A percentile compares a stretch with the other conserved stretches of the same genome.
phyloP scores from a whole-genome alignment of 2,329 filamentous ascomycete species.

The Penicillium rolfsii region DNA sequence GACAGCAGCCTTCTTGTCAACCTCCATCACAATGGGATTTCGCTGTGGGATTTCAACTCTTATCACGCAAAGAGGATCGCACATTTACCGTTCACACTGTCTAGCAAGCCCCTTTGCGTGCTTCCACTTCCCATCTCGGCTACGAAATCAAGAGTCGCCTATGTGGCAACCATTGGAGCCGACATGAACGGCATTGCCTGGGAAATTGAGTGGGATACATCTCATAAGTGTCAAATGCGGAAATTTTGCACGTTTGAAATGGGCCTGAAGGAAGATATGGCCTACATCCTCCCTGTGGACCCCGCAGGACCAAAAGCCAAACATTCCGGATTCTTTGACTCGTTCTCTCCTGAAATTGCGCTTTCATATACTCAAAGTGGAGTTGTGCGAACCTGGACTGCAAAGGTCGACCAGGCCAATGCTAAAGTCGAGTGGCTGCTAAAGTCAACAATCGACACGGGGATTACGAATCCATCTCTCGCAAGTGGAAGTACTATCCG shows the following conservation, averaged over 20 bases:
- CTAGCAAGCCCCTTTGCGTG: slow-evolving; percentile 77
- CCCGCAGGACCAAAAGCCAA: slow-evolving; percentile 75
- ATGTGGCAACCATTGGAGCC: slow-evolving; percentile 81
- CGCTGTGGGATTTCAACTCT: slow-evolving; percentile 76
- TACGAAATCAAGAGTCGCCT: slow-evolving; percentile 59
- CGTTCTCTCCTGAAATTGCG: slow-evolving; percentile 82
- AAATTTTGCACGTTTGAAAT: slow-evolving; percentile 75
- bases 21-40: slow-evolving; percentile 69
- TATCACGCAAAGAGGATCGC: slow-evolving; percentile 63
- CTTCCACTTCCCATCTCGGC: slow-evolving; percentile 69
- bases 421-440: slow-evolving; percentile 75
- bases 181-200: slow-evolving; percentile 79
- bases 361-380: slow-evolving; percentile 80
- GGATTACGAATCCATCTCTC: slow-evolving; percentile 70
- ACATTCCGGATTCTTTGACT: slow-evolving; percentile 78
- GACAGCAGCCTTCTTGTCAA: slow-evolving; percentile 82
- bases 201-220: slow-evolving; percentile 67
- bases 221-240: slow-evolving; percentile 53
- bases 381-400: slow-evolving; percentile 81
- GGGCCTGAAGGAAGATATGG: slow-evolving; percentile 56
- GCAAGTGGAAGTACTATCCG: slow-evolving; percentile 85
- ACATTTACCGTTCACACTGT: slow-evolving; percentile 60
- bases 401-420: slow-evolving; percentile 66
- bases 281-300: slow-evolving; percentile 76
- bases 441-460: slow-evolving; percentile 80